phyloP scores from a whole-genome alignment of 805 yeast species.

The Candida alai region DNA sequence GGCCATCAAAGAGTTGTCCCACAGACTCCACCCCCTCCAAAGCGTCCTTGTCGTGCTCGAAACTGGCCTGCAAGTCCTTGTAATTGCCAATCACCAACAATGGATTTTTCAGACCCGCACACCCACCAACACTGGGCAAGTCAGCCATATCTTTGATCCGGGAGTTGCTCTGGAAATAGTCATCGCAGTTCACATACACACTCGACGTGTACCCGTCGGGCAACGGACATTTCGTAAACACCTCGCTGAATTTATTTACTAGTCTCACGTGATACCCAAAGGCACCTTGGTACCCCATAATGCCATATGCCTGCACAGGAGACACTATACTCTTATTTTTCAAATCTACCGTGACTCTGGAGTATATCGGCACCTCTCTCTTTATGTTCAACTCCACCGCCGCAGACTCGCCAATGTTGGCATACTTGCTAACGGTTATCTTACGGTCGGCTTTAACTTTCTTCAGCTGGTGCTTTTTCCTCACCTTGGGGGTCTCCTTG shows the following conservation, averaged over 20 bases:
- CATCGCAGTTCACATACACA: slow-evolving; percentile 64
- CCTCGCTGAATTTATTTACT: slow-evolving; percentile 53
- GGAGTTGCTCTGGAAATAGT: slow-evolving; percentile 40
- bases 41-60: slow-evolving; percentile 45
- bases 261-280: slow-evolving; percentile 76
- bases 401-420: slow-evolving; percentile 66
- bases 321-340: slow-evolving; percentile 61
- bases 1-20: slow-evolving; percentile 67
- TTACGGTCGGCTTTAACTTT: slow-evolving; percentile 34
- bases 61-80: slow-evolving; percentile 52
- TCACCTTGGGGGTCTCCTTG: slow-evolving; percentile 34
- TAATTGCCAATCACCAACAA: slow-evolving; percentile 64
- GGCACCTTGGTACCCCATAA: slow-evolving; percentile 53
- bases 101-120: slow-evolving; percentile 25
- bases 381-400: slow-evolving; percentile 55
- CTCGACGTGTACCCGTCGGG: slow-evolving; percentile 67
- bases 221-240: slow-evolving; percentile 68
- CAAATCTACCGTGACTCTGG: slow-evolving; percentile 76
- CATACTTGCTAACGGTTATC: slow-evolving; percentile 60
- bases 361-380: slow-evolving; percentile 65
- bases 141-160: slow-evolving; percentile 13
- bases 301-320: slow-evolving; percentile 67
- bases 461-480: slow-evolving; percentile 26
- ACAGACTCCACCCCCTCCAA: slow-evolving; percentile 53
- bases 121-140: slow-evolving; percentile 5